phyloP scores from a whole-genome alignment of 805 yeast species.

The Saturnispora serradocipensis region DNA sequence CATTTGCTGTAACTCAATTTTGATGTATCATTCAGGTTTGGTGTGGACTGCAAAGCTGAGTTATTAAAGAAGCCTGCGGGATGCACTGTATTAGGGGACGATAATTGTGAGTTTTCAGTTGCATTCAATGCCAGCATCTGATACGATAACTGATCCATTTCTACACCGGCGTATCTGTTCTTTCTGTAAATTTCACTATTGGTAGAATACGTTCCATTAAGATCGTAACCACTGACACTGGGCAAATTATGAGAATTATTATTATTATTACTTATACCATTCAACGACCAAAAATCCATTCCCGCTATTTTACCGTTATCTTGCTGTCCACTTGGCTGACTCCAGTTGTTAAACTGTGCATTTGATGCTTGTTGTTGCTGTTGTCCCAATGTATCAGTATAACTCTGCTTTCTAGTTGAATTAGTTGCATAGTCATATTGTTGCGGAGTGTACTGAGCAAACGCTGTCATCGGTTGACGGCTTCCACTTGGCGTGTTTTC shows the following conservation, averaged over 20 bases:
- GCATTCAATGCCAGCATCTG: constrained; percentile 21
- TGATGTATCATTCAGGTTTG: neutral
- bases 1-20: constrained; percentile 3
- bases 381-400: neutral
- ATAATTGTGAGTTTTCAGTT: constrained; percentile 11
- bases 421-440: neutral
- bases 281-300: constrained; percentile 2
- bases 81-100: constrained; percentile 5
- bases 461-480: neutral
- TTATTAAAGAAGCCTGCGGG: neutral
- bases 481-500: neutral
- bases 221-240: neutral
- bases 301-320: neutral
- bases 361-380: neutral
- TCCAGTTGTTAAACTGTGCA: neutral
- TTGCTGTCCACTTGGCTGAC: neutral
- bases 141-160: constrained; percentile 22
- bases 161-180: constrained; percentile 15
- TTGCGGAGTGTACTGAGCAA: neutral
- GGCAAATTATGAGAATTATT: neutral
- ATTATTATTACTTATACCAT: neutral
- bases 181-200: neutral
- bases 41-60: neutral
- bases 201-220: neutral
- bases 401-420: neutral